Evolutionary conservation across 2,329 filamentous ascomycete species (phyloP), one percentile per base, ranked within the genome.

Genomic region (Aspergillus hiratsukae): DNA sequence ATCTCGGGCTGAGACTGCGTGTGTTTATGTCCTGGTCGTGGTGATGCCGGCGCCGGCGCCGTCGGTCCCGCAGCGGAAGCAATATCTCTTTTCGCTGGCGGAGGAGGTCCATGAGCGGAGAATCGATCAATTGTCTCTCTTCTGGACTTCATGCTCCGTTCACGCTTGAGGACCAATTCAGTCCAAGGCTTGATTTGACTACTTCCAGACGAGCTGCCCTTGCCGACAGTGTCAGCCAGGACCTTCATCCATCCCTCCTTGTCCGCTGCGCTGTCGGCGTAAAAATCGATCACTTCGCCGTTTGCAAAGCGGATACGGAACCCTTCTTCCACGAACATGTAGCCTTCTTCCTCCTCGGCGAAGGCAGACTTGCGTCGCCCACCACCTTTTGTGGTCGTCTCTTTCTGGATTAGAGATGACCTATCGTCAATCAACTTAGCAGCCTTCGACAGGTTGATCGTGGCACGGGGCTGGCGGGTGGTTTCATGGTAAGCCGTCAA

Each of bases 231-330:
- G 55, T 97, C 91, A 3, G 82, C 82, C 23, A 99, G 84, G 14
- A 91, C 88, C 71, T 86, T 87, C 89, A 99, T 94, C 94, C 94
- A 99, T 54, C 86, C 88, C 48, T 96, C 90, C 77, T 97, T 99
- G 69, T 94, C 88, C 41, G 84, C 84, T 1, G 87, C 84, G 31
- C 86, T 92, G 74, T 97, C 93, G 69, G 93, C 94, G 70, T 99
- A 97, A 73, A 97, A 97, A 79, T 97, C 93, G 70, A 99, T 99
- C 61, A 96, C 87, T 76, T 99, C 94, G 59, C 94, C 94, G 69
- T 99, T 99, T 72, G 90, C 95, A 76, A 99, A 99, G 56, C 93
- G 91, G 72, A 99, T 96, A 43, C 94, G 90, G 87, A 99, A 99
- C 2, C 94, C 94, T 72, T 99, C 94, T 74, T 99, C 94, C 53